Evolutionary conservation across 106 monocot genomes (phyloP), one percentile per base, ranked within the genome.

Genomic region (Vanilla planifolia): DNA sequence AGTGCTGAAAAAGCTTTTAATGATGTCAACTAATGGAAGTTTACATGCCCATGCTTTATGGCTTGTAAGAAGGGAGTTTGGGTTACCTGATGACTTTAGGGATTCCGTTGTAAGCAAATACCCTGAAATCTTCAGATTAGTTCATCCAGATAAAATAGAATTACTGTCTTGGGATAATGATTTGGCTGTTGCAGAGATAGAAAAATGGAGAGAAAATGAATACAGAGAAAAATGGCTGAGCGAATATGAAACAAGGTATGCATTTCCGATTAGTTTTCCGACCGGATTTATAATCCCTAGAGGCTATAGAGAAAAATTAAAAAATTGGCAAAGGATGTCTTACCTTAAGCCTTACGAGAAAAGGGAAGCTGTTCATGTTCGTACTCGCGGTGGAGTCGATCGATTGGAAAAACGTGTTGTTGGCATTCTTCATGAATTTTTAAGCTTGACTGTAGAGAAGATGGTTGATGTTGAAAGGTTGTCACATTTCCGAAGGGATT

Each of bases 201-300:
- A 93, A 67, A 79, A 69, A 43, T 93, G 88, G 88, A 83, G 93
- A 55, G 66, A 76, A 63, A 85, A 52, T 48, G 93, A 93, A 69
- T 79, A 69, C 24, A 62, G 4, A n/a, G 85, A 88, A 35, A 93
- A 85, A 50, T 93, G 79, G 88, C 66, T 93, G 8, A 82, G 77
- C 39, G 88, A 88, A 57, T 72, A 66, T 36, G 85, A 93, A 47
- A 93, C 84, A n/a, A 88, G 52, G 55, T 82, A 74, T 59, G 84
- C 88, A 16, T 93, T 93, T 47, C 81, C 84, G 7, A 69, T 93
- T 34, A 59, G 79, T 19, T 85, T 93, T 22, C 92, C 92, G 1
- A 88, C 92, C 0, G 92, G 92, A 5, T 93, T 81, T 61, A 76
- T 50, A 74, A 81, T 88, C 1, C 76, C 79, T 51, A 72, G 32